phyloP scores from a whole-genome alignment of 495 filamentous ascomycete species.

The Penicillium lagena region DNA sequence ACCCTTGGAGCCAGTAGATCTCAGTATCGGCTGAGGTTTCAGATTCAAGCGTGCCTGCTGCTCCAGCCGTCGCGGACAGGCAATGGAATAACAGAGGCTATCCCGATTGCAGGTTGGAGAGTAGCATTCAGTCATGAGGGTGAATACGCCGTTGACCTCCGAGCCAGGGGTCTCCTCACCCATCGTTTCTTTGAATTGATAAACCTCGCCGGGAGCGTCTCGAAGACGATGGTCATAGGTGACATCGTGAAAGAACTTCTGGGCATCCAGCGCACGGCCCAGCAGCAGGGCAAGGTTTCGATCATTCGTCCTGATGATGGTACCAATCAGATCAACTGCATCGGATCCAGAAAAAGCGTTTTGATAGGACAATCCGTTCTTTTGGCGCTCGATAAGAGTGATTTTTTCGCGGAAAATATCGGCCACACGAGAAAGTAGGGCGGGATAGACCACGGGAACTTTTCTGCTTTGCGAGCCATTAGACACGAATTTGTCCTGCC shows the following conservation, averaged over 20 bases:
- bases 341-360: constrained; percentile 92
- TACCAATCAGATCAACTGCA: constrained; percentile 88
- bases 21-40: constrained; percentile 82
- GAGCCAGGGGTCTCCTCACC: constrained; percentile 75
- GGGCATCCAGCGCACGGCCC: constrained; percentile 91
- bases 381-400: constrained; percentile 73
- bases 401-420: constrained; percentile 87
- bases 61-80: constrained; percentile 88
- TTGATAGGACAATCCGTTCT: constrained; percentile 96
- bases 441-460: constrained; percentile 85
- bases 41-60: constrained; percentile 91
- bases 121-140: constrained; percentile 93
- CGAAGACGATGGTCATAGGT: constrained; percentile 94
- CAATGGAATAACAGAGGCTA: constrained; percentile 96
- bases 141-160: constrained; percentile 94
- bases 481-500: constrained; percentile 36
- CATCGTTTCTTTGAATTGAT: constrained; percentile 91
- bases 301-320: constrained; percentile 95
- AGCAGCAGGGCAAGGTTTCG: constrained; percentile 89
- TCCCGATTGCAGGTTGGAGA: constrained; percentile 95
- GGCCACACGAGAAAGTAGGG: constrained; percentile 82
- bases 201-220: constrained; percentile 85
- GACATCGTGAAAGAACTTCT: constrained; percentile 99
- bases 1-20: constrained; percentile 68
- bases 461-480: constrained; percentile 44